phyloP scores from a whole-genome alignment of 1,284 basidiomycete genomes.

The Sanguinoderma infundibulare region DNA sequence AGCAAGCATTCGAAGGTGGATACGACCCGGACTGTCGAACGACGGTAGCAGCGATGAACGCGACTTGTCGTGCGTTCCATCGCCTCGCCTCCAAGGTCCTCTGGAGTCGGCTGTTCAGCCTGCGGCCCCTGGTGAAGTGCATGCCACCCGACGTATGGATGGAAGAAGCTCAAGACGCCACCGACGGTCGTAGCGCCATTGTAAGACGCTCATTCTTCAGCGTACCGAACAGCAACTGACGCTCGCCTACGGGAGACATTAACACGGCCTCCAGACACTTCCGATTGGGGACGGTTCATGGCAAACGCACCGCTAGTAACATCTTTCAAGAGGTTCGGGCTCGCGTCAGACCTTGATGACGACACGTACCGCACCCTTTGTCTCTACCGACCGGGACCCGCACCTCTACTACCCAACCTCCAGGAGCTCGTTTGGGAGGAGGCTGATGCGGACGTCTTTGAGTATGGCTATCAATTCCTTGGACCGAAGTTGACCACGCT shows the following conservation, averaged over 20 bases:
- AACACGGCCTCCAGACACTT: slow-evolving; percentile 18
- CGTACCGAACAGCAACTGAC: neutral
- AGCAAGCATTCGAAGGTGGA: slow-evolving; percentile 24
- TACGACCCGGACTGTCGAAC: slow-evolving; percentile 22
- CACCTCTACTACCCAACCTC: slow-evolving; percentile 18
- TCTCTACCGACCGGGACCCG: slow-evolving; percentile 17
- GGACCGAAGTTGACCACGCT: slow-evolving; percentile 21
- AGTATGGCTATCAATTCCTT: slow-evolving; percentile 23
- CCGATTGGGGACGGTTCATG: slow-evolving; percentile 19
- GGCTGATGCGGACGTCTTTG: slow-evolving; percentile 24
- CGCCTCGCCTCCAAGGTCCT: slow-evolving; percentile 20
- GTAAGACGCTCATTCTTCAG: slow-evolving; percentile 11
- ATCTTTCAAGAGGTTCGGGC: slow-evolving; percentile 24
- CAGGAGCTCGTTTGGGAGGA: slow-evolving; percentile 26
- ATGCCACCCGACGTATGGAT: slow-evolving; percentile 23
- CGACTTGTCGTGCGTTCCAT: slow-evolving; percentile 17
- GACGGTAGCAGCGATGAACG: slow-evolving; percentile 14
- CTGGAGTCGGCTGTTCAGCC: slow-evolving; percentile 23
- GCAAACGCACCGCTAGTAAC: slow-evolving; percentile 17
- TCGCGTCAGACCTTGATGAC: slow-evolving; percentile 22
- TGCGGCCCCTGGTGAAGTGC: slow-evolving; percentile 22
- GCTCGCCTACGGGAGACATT: slow-evolving; percentile 11
- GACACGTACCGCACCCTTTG: slow-evolving; percentile 23
- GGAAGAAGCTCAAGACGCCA: slow-evolving; percentile 8
- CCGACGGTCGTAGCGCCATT: slow-evolving; percentile 8